These are phyloP conservation scores for Chalciporus chontae DNA, from an alignment of 768 basidiomycete species.

Conservation along the genomic window DNA sequence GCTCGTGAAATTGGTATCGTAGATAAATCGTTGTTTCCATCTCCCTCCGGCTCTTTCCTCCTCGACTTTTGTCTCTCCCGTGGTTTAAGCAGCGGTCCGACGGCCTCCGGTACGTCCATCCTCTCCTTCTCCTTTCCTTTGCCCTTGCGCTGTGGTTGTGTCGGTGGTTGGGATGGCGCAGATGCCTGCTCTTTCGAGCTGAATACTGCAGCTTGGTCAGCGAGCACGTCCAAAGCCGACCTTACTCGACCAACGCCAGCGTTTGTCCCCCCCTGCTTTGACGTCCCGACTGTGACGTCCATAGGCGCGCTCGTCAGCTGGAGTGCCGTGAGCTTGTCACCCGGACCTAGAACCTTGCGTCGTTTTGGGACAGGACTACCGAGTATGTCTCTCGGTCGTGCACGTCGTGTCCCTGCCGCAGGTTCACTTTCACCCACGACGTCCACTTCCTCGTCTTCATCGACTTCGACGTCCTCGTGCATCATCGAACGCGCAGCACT, in stretches of 20 bases:
- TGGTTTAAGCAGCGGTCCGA: constrained; percentile 1
- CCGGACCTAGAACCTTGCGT: constrained; percentile 22
- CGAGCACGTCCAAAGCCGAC: constrained; percentile 68
- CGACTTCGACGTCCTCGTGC: constrained; percentile 31
- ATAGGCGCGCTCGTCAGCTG: constrained; percentile 2
- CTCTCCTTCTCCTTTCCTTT: constrained; percentile 25
- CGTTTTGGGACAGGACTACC: constrained; percentile 42
- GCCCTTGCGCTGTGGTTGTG: constrained; percentile 17
- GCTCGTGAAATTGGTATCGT: constrained; percentile 9
- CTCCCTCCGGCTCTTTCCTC: constrained; percentile 4
- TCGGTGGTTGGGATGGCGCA: background rate
- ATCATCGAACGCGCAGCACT: constrained; percentile 60
- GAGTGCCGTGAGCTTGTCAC: constrained; percentile 9
- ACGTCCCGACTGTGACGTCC: background rate
- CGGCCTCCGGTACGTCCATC: constrained; percentile 3
- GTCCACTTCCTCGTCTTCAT: constrained; percentile 30
- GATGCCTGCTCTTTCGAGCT: constrained; percentile 33
- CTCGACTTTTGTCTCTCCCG: constrained; percentile 10
- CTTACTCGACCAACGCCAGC: constrained; percentile 29
- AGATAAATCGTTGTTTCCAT: constrained; percentile 2
- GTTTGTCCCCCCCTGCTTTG: constrained; percentile 1
- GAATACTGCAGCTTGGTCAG: constrained; percentile 66
- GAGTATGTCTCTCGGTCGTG: constrained; percentile 18
- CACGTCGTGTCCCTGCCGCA: constrained; percentile 27
- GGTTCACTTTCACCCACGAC: constrained; percentile 14